Percentiles rank a stretch among this genome's conserved stretches.
Conservation (phyloP, 1,284 basidiomycete species). For the Sporisorium graminicola region DNA sequence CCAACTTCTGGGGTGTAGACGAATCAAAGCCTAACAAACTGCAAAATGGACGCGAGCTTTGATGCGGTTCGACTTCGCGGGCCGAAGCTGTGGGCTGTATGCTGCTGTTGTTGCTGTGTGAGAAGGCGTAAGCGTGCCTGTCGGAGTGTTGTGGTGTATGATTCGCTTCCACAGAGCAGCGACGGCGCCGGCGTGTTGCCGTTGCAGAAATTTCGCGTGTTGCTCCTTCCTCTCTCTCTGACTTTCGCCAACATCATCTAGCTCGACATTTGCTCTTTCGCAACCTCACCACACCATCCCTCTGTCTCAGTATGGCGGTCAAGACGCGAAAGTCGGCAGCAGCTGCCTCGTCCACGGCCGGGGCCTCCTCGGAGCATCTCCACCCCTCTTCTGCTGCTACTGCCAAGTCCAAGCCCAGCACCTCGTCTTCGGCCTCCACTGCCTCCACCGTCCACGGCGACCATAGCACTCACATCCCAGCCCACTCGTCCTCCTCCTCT, state of each 20-base stretch:
- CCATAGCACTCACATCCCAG: conserved; percentile 14
- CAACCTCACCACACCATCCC: not conserved
- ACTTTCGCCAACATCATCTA: not conserved
- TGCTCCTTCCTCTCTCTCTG: not conserved
- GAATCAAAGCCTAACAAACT: not conserved
- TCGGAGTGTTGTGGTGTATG: no score
- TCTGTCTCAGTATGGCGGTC: conserved; percentile 13
- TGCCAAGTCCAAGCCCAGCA: conserved; percentile 2
- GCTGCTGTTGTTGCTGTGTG: not conserved
- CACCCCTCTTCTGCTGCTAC: conserved; percentile 29
- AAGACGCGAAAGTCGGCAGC: conserved; percentile 25
- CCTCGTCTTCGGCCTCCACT: conserved; percentile 22
- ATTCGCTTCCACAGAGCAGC: not conserved
- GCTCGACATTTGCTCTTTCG: not conserved
- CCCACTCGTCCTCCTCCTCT: conserved; percentile 5
- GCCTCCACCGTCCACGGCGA: conserved; percentile 16
- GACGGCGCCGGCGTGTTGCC: not conserved
- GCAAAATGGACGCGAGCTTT: not conserved
- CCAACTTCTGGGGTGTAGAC: not conserved
- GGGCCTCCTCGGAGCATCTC: conserved; percentile 11
- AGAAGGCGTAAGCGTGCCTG: no score
- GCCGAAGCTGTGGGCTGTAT: not conserved
- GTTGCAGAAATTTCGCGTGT: not conserved
- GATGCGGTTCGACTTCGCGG: not conserved
- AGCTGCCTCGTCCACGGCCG: conserved; percentile 13